Evolutionary conservation across 192 early-diverging fungal species (phyloP).

Genomic region (Helicostylum pulchrum): DNA sequence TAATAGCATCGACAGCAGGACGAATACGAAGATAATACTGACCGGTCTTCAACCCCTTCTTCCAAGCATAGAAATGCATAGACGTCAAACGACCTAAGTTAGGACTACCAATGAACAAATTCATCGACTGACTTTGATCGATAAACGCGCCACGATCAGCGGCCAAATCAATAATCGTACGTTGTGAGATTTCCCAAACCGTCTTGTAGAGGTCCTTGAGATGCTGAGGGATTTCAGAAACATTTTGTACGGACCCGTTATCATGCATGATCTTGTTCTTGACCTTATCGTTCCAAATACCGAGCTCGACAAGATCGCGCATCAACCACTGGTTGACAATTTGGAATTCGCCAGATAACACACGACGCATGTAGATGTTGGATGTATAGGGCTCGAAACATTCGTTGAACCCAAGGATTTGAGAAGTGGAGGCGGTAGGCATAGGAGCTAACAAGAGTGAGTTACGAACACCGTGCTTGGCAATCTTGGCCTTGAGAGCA

Average conservation of each 20-base stretch:
- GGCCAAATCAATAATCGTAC: constrained; percentile 92
- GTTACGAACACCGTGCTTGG: constrained; percentile 88
- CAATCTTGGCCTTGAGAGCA: constrained; percentile 74
- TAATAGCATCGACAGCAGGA: constrained; percentile 94
- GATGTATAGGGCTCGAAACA: constrained; percentile 88
- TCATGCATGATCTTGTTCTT: constrained; percentile 93
- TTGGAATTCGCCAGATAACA: constrained; percentile 97
- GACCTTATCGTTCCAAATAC: constrained; percentile 91
- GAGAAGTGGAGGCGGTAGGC: constrained; percentile 96
- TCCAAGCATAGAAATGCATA: constrained; percentile 99
- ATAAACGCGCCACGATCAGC: constrained; percentile 97
- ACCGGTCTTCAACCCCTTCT: constrained; percentile 96
- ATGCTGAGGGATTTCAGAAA: constrained; percentile 75
- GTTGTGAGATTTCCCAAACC: constrained; percentile 92
- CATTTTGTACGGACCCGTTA: constrained; percentile 81
- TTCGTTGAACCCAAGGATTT: constrained; percentile 99
- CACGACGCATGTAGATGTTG: constrained; percentile 97
- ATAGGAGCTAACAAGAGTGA: constrained; percentile 93
- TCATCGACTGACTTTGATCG: constrained; percentile 94
- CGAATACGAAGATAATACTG: constrained; percentile 97
- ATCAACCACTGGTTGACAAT: constrained; percentile 96
- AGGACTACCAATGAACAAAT: constrained; percentile 90
- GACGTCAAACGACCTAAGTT: constrained; percentile 90
- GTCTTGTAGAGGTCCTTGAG: constrained; percentile 95
- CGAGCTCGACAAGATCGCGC: constrained; percentile 89